Base-by-base conservation (phyloP, 306 rosid species). In the Coriaria nepalensis region DNA sequence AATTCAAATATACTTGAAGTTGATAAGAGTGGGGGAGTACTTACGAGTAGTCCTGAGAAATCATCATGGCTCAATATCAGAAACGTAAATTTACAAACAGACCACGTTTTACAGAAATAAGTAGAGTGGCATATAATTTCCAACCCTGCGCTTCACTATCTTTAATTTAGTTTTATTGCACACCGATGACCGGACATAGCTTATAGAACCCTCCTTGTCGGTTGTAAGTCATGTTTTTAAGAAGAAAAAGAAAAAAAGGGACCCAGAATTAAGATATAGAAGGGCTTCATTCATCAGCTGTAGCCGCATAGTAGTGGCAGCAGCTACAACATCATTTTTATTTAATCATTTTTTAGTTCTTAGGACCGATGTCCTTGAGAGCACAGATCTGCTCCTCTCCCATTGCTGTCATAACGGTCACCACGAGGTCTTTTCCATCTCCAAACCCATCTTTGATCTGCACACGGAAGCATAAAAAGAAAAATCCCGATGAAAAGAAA, bases 331-430 rank as follows among this genome's bases (percentile, higher is more conserved):
- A 58, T 62, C 69, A 57, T 53, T 13, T 66, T 68, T 20, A 20
- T 20, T 20, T 20, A 20, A 1, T 20, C 3, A 20, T 20, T 20
- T 20, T 20, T 20, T 20, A 20, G 29, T 20, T 73, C 71, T 74
- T 79, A 29, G 86, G 80, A 68, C 86, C 82, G 12, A 82, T 75
- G 73, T 78, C 83, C 76, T 82, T 82, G 36, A 78, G 62, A 62
- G 93, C 43, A 70, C 71, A 62, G 55, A 75, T 82, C 74, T 82
- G 83, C 55, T 82, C 86, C 71, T 78, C 93, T 47, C 83, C 86
- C 86, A 82, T 82, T 42, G 83, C 86, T 44, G 83, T 72, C 93
- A 82, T 82, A 60, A 82, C 93, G 2, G 78, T 59, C 57, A 82
- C 76, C 54, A 75, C 83, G 11, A 82, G 87, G 62, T 82, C 83